phyloP scores from a whole-genome alignment of 2,329 filamentous ascomycete genomes.

The Monosporascus sp. region DNA sequence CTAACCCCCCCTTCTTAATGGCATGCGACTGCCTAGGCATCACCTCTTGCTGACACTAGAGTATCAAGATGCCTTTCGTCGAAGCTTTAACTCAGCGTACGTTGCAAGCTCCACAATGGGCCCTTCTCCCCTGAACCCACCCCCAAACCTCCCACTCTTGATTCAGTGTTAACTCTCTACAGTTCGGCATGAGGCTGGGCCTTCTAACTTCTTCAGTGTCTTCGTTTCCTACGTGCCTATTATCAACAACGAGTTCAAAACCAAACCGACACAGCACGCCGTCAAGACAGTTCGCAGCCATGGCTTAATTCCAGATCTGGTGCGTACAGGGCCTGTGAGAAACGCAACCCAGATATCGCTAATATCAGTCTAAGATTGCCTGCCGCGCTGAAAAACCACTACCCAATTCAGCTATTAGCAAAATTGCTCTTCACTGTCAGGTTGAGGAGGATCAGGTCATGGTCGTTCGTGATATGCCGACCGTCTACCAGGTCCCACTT shows the following conservation, averaged over 20 bases:
- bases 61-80: slow-evolving; percentile 70
- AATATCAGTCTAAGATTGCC: slow-evolving; percentile 59
- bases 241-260: slow-evolving; percentile 72
- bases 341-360: slow-evolving; percentile 8
- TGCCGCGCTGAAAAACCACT: slow-evolving; percentile 82
- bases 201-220: slow-evolving; percentile 81
- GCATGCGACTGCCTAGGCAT: neutral
- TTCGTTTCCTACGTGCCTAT: slow-evolving; percentile 86
- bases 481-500: slow-evolving; percentile 93
- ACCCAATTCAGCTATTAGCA: slow-evolving; percentile 68
- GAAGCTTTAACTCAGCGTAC: slow-evolving; percentile 70
- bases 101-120: neutral
- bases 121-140: neutral
- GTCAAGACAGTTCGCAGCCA: slow-evolving; percentile 80
- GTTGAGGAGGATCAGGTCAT: slow-evolving; percentile 82
- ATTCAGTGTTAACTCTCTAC: neutral
- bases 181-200: slow-evolving; percentile 64
- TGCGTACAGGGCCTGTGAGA: slow-evolving; percentile 29
- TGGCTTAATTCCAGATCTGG: slow-evolving; percentile 67
- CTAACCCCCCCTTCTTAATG: slow-evolving; percentile 1
- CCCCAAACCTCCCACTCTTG: neutral
- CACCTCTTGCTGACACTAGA: slow-evolving; percentile 70
- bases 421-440: slow-evolving; percentile 87
- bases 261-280: slow-evolving; percentile 91
- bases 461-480: slow-evolving; percentile 82